phyloP scores from a whole-genome alignment of 177 flowering plant genomes.

The Telopea speciosissima region DNA sequence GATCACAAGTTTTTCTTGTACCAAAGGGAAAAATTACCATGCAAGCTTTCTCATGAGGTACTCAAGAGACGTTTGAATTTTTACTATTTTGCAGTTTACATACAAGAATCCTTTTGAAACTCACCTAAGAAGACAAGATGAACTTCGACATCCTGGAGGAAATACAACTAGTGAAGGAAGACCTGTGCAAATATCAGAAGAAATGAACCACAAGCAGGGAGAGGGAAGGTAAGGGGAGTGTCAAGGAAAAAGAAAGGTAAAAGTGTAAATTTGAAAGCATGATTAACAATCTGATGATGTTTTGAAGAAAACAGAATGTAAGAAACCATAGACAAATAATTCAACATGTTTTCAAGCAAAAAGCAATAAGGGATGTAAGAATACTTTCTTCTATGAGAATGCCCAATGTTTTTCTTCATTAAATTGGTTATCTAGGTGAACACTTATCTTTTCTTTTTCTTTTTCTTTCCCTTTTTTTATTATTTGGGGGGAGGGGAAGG shows the following conservation, averaged over 20 bases:
- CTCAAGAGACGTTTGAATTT: background rate
- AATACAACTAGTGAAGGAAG: conserved; percentile 75
- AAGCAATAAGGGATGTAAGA: no score
- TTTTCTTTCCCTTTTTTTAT: no score
- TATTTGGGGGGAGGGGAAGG: no score
- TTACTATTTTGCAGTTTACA: background rate
- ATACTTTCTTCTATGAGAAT: no score
- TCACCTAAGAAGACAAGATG: conserved; percentile 72
- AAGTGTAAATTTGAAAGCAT: background rate
- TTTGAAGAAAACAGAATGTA: no score
- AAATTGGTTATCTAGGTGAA: no score
- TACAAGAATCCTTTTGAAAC: conserved; percentile 12
- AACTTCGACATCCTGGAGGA: conserved; percentile 60
- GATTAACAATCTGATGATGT: background rate
- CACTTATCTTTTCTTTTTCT: no score
- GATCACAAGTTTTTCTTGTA: background rate
- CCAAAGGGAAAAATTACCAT: background rate
- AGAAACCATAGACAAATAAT: no score
- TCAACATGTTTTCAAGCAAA: no score
- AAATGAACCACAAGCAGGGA: background rate
- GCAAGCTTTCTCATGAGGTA: background rate
- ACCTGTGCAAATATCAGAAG: conserved; percentile 36
- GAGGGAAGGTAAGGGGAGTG: background rate
- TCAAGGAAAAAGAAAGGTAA: background rate
- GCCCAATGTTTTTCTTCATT: no score